A percentile compares a stretch with the other conserved stretches of the same genome.
These are phyloP conservation scores for Sugiyamaella mastotermitis DNA, from an alignment of 805 yeast species.

Conservation along the genomic window DNA sequence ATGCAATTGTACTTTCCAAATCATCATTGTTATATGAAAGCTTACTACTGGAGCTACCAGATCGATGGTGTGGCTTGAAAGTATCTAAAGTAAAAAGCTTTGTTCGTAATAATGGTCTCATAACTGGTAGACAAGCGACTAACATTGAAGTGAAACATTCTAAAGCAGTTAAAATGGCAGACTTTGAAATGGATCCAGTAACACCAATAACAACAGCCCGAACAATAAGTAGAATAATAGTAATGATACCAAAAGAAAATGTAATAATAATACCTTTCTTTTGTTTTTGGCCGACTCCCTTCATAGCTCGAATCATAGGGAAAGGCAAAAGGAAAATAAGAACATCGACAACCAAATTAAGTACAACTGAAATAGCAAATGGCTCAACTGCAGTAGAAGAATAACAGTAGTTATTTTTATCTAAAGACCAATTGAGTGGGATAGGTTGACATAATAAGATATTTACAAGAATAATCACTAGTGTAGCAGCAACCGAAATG, in stretches of 20 bases:
- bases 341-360: constrained; percentile 21
- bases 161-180: constrained; percentile 23
- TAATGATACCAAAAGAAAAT: constrained; percentile 24
- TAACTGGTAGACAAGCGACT: constrained; percentile 23
- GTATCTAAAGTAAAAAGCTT: neutral
- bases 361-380: constrained; percentile 19
- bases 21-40: neutral
- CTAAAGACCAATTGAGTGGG: constrained; percentile 22
- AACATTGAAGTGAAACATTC: constrained; percentile 23
- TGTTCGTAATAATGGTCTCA: constrained; percentile 13
- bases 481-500: constrained; percentile 12
- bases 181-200: constrained; percentile 17
- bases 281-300: constrained; percentile 14
- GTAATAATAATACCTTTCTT: constrained; percentile 21
- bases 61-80: neutral
- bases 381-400: constrained; percentile 24
- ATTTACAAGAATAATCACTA: constrained; percentile 18
- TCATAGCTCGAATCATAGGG: constrained; percentile 20
- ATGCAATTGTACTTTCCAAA: neutral
- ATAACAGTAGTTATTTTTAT: constrained; percentile 16
- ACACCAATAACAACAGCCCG: constrained; percentile 20
- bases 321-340: constrained; percentile 23
- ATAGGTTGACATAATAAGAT: constrained; percentile 23
- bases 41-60: neutral
- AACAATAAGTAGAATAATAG: constrained; percentile 20